Evolutionary conservation across 345 rosid genomes (phyloP).

Genomic region (Salix dunnii): DNA sequence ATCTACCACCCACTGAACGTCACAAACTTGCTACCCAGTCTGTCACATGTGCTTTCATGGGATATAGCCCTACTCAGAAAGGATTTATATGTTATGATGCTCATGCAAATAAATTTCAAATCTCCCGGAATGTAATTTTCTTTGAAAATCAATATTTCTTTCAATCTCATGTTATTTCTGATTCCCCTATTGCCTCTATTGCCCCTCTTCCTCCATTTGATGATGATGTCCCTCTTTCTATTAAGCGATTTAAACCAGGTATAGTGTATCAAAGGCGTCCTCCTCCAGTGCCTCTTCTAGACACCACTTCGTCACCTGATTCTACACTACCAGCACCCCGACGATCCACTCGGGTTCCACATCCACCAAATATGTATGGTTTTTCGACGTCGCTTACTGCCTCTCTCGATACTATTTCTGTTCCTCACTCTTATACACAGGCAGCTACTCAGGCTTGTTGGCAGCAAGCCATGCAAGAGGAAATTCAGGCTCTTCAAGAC

Average conservation of each 20-base stretch:
- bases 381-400: background rate
- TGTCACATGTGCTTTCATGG: background rate
- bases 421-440: background rate
- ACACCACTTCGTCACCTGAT: background rate
- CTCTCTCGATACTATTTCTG: background rate
- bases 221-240: background rate
- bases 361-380: background rate
- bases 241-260: too few species aligned
- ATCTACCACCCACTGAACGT: accelerated
- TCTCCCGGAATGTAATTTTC: too few species aligned
- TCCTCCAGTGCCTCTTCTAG: background rate
- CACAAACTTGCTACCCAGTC: too few species aligned
- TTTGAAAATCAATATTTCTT: too few species aligned
- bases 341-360: background rate
- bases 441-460: background rate
- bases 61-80: background rate
- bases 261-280: background rate
- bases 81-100: too few species aligned
- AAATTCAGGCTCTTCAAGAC: background rate
- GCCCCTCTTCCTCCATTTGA: background rate
- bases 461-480: background rate
- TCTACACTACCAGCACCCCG: too few species aligned
- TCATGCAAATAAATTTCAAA: too few species aligned
- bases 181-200: background rate
- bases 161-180: background rate